phyloP scores from a whole-genome alignment of 2,329 filamentous ascomycete species.

The Sporothrix curviconia region DNA sequence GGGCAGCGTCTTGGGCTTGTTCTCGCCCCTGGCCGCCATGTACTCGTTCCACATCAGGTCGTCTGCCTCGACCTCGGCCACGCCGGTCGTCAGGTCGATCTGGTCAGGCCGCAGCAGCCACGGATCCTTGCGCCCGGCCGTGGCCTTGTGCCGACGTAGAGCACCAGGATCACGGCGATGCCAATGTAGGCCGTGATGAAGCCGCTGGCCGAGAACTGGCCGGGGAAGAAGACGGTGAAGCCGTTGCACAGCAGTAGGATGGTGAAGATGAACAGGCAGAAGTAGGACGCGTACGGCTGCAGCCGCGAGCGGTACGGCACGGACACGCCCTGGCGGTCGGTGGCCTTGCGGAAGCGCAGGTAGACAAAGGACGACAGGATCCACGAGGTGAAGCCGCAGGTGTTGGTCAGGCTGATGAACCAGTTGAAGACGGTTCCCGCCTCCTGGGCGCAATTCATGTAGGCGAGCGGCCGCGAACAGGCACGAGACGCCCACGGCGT shows the following conservation, averaged over 20 bases:
- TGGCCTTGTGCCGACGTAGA: conserved; percentile 8
- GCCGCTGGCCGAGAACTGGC: conserved; percentile 45
- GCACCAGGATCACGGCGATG: conserved; percentile 31
- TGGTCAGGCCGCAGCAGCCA: not conserved
- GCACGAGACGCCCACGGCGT: conserved; percentile 30
- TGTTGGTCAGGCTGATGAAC: conserved; percentile 35
- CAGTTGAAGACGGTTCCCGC: conserved; percentile 33
- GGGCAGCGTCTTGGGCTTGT: too few relatives aligned
- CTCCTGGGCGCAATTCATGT: conserved; percentile 33
- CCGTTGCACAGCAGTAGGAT: conserved; percentile 16
- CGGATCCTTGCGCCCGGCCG: not conserved
- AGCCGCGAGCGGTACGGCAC: conserved; percentile 32
- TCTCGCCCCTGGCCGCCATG: too few relatives aligned
- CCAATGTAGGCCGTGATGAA: conserved; percentile 54
- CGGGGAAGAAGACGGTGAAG: conserved; percentile 34
- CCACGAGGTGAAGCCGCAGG: conserved; percentile 39
- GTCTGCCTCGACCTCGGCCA: not conserved
- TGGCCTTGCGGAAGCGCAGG: conserved; percentile 30
- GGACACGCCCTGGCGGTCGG: conserved; percentile 31
- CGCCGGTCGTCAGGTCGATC: not conserved
- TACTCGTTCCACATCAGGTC: too few relatives aligned
- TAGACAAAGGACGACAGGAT: conserved; percentile 33
- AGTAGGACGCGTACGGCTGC: conserved; percentile 32
- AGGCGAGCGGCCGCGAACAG: conserved; percentile 32
- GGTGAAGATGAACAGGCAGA: conserved; percentile 19